phyloP scores from a whole-genome alignment of 2,329 filamentous ascomycete genomes.

The Akanthomyces uredinophilus region DNA sequence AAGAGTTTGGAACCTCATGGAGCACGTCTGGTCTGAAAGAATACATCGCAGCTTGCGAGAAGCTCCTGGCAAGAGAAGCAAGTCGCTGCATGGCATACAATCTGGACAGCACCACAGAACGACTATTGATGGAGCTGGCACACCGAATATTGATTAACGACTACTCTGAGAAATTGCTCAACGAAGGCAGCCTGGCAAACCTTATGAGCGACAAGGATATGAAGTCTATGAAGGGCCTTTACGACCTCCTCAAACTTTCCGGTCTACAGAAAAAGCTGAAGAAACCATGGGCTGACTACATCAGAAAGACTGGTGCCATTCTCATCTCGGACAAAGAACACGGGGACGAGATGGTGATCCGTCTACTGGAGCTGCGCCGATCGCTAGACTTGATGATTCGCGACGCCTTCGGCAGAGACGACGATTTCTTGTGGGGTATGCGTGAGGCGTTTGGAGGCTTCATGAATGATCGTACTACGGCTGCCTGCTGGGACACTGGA shows the following conservation, averaged over 20 bases:
- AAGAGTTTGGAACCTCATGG: constrained; percentile 62
- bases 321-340: constrained; percentile 79
- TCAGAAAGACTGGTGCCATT: constrained; percentile 64
- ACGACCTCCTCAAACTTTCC: constrained; percentile 68
- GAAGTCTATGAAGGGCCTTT: constrained; percentile 68
- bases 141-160: constrained; percentile 67
- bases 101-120: constrained; percentile 77
- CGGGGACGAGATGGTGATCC: constrained; percentile 79
- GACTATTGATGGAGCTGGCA: constrained; percentile 66
- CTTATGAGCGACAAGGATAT: constrained; percentile 68
- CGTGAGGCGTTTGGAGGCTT: constrained; percentile 83
- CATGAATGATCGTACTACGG: constrained; percentile 82
- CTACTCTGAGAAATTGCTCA: constrained; percentile 61
- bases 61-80: constrained; percentile 67
- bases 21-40: constrained; percentile 61
- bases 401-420: constrained; percentile 70
- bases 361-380: constrained; percentile 74
- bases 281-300: constrained; percentile 71
- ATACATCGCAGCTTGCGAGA: constrained; percentile 68
- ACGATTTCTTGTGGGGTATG: constrained; percentile 71
- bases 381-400: constrained; percentile 72
- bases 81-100: constrained; percentile 73
- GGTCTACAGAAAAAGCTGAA: constrained; percentile 66
- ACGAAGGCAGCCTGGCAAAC: constrained; percentile 61
- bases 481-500: constrained; percentile 68